Evolutionary conservation across 768 basidiomycete species (phyloP), one percentile per base, ranked within the genome.

Genomic region (Kwoniella sp.): DNA sequence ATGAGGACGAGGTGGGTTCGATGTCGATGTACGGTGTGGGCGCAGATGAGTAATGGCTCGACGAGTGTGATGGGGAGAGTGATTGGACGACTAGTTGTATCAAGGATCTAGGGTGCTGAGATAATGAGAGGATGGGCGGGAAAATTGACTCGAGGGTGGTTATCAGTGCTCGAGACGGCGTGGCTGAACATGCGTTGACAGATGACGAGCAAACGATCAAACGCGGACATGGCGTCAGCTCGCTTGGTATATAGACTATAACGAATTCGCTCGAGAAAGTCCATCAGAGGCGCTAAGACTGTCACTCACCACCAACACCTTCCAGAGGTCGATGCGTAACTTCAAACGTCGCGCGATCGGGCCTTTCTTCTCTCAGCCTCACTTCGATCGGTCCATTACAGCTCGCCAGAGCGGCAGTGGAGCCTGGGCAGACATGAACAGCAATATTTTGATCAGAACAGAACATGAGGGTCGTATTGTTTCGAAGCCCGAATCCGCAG

Each of bases 331-430:
- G 69, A 66, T 82, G 77, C 28, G 74, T 69, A 38, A 83, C 68
- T 55, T 83, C 81, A 26, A 83, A 70, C 1, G 82, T 82, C 1
- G 83, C 81, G 61, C 74, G 62, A 65, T 82, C 80, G 20, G 82
- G 76, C 28, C 79, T 63, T 62, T 83, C 82, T 53, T 83, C 81
- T 28, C 80, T 71, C 13, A 82, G 63, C 22, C 81, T 67, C 3
- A 82, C 82, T 60, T 83, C 83, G 2, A 77, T 71, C 2, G 83
- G 83, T 4, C 83, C 83, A 26, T 78, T 68, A 47, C 82, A 74
- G 7, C 76, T 76, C 0, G 81, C 81, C 0, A 83, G 61, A 0
- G 81, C 77, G 1, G 79, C 55, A 1, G 74, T 77, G 1, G 76
- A 66, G 11, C 82, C 82, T 82, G 62, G 4, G 7, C 22, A n/a